Evolutionary conservation across 352 stramenopile genomes (phyloP).

Genomic region (Phytophthora europaea): DNA sequence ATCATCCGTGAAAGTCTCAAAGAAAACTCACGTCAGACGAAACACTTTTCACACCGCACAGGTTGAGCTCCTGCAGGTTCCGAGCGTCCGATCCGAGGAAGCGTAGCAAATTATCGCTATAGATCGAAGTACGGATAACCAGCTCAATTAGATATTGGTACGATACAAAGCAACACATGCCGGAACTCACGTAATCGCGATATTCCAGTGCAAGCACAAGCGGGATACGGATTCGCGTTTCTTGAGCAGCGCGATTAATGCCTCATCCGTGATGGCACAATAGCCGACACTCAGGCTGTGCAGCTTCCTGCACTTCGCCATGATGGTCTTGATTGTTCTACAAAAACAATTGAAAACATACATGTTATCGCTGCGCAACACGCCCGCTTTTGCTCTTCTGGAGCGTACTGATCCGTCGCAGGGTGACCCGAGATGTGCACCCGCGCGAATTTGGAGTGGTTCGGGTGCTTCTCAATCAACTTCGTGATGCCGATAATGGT

Average conservation of each 20-base stretch:
- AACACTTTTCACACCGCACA: constrained; percentile 90
- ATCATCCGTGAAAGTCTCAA: neutral
- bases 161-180: neutral
- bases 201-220: constrained; percentile 89
- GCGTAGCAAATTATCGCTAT: constrained; percentile 83
- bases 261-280: constrained; percentile 87
- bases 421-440: constrained; percentile 88
- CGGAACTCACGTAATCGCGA: constrained; percentile 85
- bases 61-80: constrained; percentile 89
- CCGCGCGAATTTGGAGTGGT: constrained; percentile 90
- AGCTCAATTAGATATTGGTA: constrained; percentile 1
- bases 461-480: constrained; percentile 91
- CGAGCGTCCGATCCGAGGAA: constrained; percentile 76
- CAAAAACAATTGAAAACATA: neutral
- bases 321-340: constrained; percentile 89
- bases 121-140: neutral
- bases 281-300: constrained; percentile 90
- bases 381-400: neutral
- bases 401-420: constrained; percentile 82
- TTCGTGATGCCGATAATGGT: constrained; percentile 88
- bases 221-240: constrained; percentile 85
- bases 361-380: neutral
- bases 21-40: constrained; percentile 70
- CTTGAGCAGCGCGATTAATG: constrained; percentile 85
- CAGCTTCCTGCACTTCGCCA: constrained; percentile 91